These are phyloP conservation scores for Cadophora sp. DNA, from an alignment of 2,329 filamentous ascomycete genomes.

Conservation along the genomic window DNA sequence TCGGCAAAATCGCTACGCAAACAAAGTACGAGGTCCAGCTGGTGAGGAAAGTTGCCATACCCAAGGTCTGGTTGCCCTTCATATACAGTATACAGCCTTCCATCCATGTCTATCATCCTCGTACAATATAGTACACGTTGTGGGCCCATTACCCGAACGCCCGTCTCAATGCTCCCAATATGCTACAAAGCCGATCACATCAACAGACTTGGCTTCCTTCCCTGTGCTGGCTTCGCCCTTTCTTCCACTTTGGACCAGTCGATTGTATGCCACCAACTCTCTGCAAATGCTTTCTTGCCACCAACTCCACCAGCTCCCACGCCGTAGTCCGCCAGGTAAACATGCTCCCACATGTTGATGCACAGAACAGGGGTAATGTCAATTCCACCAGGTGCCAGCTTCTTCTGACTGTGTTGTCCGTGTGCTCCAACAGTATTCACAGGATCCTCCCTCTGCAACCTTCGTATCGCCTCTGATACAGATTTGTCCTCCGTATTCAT, in stretches of 20 bases:
- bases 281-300: conserved; percentile 78
- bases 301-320: conserved; percentile 60
- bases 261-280: conserved; percentile 86
- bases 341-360: conserved; percentile 96
- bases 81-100: conserved; percentile 15
- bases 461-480: conserved; percentile 49
- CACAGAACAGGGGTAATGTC: conserved; percentile 81
- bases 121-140: conserved; percentile 40
- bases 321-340: conserved; percentile 84
- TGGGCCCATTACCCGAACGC: conserved; percentile 29
- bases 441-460: conserved; percentile 40
- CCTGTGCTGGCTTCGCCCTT: conserved; percentile 25
- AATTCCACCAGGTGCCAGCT: conserved; percentile 68
- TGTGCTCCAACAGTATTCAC: conserved; percentile 45
- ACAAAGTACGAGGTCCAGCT: neutral
- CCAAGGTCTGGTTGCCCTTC: neutral
- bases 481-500: conserved; percentile 66
- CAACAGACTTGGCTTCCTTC: conserved; percentile 5
- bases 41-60: neutral
- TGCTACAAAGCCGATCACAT: conserved; percentile 28
- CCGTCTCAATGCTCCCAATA: conserved; percentile 29
- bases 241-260: conserved; percentile 79
- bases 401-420: conserved; percentile 40
- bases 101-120: conserved; percentile 20
- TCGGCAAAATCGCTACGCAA: neutral